Evolutionary conservation across 306 rosid species (phyloP).

Genomic region (Vicia faba): DNA sequence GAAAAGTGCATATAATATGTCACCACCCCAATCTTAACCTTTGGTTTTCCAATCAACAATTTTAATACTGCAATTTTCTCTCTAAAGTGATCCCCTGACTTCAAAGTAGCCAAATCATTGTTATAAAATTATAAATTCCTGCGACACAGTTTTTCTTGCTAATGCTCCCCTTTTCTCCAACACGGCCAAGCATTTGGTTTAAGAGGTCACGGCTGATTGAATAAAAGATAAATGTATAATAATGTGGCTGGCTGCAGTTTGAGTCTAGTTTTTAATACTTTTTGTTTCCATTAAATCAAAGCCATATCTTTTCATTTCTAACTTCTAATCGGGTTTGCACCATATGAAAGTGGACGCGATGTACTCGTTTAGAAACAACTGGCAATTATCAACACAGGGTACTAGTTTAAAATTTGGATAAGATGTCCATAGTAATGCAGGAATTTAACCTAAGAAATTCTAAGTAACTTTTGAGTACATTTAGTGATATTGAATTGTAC

Average conservation of each 20-base stretch:
- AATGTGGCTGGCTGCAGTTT: neutral
- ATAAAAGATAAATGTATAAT: neutral
- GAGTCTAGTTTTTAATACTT: neutral
- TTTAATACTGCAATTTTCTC: neutral
- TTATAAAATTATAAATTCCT: neutral
- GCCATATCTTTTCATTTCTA: neutral
- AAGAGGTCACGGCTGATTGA: neutral
- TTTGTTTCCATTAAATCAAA: neutral
- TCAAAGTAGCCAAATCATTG: neutral
- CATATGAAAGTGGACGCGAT: conserved; percentile 6
- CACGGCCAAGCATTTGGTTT: neutral
- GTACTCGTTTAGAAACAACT: conserved; percentile 7
- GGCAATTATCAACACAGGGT: neutral
- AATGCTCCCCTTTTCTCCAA: neutral
- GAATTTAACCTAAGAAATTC: conserved; percentile 7
- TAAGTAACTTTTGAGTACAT: conserved; percentile 2
- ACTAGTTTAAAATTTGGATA: neutral
- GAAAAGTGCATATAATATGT: neutral
- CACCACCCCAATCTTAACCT: neutral
- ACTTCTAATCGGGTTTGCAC: conserved; percentile 1
- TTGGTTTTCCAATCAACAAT: neutral
- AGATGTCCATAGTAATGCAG: neutral
- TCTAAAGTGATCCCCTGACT: neutral
- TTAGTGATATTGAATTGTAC: conserved; percentile 14
- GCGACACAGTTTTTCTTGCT: neutral